These are phyloP conservation scores for Lolium multiflorum DNA, from an alignment of 176 grass and related monocot genomes.

Conservation along the genomic window DNA sequence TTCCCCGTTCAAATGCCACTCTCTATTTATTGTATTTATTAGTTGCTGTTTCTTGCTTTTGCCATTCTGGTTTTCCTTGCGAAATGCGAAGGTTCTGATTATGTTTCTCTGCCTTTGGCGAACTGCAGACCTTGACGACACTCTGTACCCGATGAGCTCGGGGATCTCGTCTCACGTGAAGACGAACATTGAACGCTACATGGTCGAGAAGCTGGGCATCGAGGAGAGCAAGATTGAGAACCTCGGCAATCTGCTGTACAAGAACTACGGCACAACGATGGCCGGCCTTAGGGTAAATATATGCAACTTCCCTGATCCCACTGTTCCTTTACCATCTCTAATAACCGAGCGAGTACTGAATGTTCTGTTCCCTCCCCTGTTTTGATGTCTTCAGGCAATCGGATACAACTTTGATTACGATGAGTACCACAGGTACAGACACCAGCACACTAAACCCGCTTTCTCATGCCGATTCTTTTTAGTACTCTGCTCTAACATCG, in stretches of 20 bases:
- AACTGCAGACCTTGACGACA: conserved; percentile 88
- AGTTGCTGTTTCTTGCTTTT: not conserved
- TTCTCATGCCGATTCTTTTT: not conserved
- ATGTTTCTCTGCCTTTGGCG: conserved; percentile 17
- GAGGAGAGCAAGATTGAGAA: conserved; percentile 69
- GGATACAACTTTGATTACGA: conserved; percentile 93
- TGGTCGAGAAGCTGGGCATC: conserved; percentile 91
- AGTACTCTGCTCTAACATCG: not conserved
- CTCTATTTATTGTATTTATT: conserved; percentile 8
- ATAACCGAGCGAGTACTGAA: not conserved
- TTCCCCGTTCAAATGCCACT: conserved; percentile 19
- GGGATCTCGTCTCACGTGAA: conserved; percentile 74
- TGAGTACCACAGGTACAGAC: conserved; percentile 64
- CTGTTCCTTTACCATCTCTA: no score
- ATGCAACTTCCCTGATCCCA: not conserved
- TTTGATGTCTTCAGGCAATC: conserved; percentile 60
- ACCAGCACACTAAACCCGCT: not conserved
- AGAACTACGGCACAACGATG: conserved; percentile 98
- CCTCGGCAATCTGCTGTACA: conserved; percentile 80
- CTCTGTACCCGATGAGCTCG: conserved; percentile 87
- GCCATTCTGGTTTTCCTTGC: not conserved
- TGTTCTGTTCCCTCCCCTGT: not conserved
- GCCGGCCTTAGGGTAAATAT: conserved; percentile 78
- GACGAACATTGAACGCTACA: conserved; percentile 92
- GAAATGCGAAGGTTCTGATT: conserved; percentile 43